Evolutionary conservation across 768 basidiomycete genomes (phyloP), one percentile per base, ranked within the genome.

Genomic region (Kwoniella botswanensis): DNA sequence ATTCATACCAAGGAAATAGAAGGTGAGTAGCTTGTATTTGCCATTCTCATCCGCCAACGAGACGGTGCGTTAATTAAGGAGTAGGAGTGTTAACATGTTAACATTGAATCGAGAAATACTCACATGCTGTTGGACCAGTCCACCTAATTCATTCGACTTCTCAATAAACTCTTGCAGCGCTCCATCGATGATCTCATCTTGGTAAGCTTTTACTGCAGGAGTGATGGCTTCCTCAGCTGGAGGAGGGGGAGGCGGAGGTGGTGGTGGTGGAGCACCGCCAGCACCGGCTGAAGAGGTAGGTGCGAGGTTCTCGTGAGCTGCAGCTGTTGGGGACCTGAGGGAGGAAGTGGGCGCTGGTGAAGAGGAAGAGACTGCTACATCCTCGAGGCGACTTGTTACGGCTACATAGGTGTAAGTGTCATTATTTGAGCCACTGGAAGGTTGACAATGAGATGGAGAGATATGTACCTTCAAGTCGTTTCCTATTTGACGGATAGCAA

Each of bases 361-460:
- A 15, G 80, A 84, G 75, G 79, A 76, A 17, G 88, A 86, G 52
- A 87, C 86, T 46, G 91, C 91, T 71, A 94, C 86, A 80, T 99
- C 97, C 84, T 99, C 97, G 44, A 99, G 88, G 43, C 97, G 89
- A 55, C 92, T 93, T 6, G 93, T 94, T 10, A 94, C 93, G 26
- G 97, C 97, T 86, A 95, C 92, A 62, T 94, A 15, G 56, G 18
- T 67, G 50, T 57, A 42, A 56, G 46, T 64, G 43, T n/a, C 55
- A 26, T 26, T 26, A 26, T 26, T 4, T 4, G 3, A 26, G 26
- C 3, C 26, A 26, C 26, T 4, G 2, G 3, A 26, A 26, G 26
- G 26, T 26, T 26, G 26, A 26, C 26, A 26, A 26, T 26, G 13
- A 18, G 42, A 52, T 52, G 26, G 26, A 17, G 24, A 35, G 24